These are phyloP conservation scores for Malus sieversii DNA, from an alignment of 306 rosid species.

Conservation along the genomic window DNA sequence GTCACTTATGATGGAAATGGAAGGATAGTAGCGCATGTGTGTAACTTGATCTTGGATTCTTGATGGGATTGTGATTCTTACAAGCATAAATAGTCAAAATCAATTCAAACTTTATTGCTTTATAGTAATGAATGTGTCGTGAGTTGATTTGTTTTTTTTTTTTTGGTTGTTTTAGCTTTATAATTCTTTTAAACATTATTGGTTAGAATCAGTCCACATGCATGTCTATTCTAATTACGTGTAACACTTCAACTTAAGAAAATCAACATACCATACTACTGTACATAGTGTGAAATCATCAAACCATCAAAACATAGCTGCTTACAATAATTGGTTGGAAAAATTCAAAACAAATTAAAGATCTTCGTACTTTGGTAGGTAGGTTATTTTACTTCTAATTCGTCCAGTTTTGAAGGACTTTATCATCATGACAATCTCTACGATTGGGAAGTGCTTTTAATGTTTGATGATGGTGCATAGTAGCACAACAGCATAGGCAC, in stretches of 20 bases:
- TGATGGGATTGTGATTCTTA: too few relatives aligned
- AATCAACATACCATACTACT: not conserved
- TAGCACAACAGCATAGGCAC: not conserved
- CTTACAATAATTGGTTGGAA: not conserved
- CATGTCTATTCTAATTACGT: not conserved
- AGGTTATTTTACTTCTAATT: not conserved
- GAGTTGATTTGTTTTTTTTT: not conserved
- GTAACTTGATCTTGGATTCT: too few relatives aligned
- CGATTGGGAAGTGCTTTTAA: not conserved
- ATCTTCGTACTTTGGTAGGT: not conserved
- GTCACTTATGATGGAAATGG: too few relatives aligned
- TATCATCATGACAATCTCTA: too few relatives aligned
- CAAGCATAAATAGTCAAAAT: too few relatives aligned
- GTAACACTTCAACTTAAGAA: not conserved
- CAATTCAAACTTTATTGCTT: too few relatives aligned
- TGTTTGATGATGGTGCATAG: not conserved
- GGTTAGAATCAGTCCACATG: not conserved
- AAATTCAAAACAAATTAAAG: not conserved
- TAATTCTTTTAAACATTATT: too few relatives aligned
- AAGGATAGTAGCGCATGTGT: too few relatives aligned
- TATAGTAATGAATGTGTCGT: too few relatives aligned
- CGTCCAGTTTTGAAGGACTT: not conserved
- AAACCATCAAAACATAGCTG: not conserved
- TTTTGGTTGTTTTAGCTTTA: too few relatives aligned
- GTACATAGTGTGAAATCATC: not conserved